Percentiles rank a stretch among this genome's conserved stretches.
These are phyloP conservation scores for Westerdykella aurantiaca DNA, from an alignment of 2,329 filamentous ascomycete genomes.

Conservation along the genomic window DNA sequence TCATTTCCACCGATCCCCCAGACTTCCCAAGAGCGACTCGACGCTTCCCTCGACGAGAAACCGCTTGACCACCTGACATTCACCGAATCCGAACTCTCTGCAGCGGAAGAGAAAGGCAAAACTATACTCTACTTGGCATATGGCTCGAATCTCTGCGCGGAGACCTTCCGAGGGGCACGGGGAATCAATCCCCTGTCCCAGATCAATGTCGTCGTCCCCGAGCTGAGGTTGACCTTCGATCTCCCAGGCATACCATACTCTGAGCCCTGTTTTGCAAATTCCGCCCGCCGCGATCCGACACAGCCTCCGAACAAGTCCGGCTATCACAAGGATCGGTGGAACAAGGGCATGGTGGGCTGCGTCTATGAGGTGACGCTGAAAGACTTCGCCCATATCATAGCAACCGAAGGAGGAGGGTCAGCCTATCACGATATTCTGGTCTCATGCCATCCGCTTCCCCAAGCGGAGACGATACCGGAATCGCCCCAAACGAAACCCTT, in stretches of 20 bases:
- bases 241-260: conserved; percentile 77
- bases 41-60: conserved; percentile 26
- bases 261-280: conserved; percentile 92
- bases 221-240: conserved; percentile 74
- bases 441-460: conserved; percentile 65
- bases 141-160: conserved; percentile 77
- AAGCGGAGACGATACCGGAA: conserved; percentile 56
- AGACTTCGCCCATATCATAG: conserved; percentile 82
- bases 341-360: conserved; percentile 80
- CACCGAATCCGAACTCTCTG: conserved; percentile 7
- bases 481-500: conserved; percentile 60
- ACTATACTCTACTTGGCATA: conserved; percentile 57
- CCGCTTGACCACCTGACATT: conserved; percentile 18
- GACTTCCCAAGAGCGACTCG: conserved; percentile 25
- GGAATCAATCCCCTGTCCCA: conserved; percentile 76
- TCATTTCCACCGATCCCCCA: conserved; percentile 15
- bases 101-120: conserved; percentile 26
- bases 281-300: conserved; percentile 51
- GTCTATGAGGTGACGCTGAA: conserved; percentile 86
- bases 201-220: conserved; percentile 75
- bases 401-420: conserved; percentile 80
- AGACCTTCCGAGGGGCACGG: conserved; percentile 72
- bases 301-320: conserved; percentile 16
- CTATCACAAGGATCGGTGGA: conserved; percentile 60
- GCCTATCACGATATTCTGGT: conserved; percentile 81